Percentiles rank a stretch among this genome's conserved stretches.
Conservation (phyloP, 768 basidiomycete genomes). For the Boletus bicolor region DNA sequence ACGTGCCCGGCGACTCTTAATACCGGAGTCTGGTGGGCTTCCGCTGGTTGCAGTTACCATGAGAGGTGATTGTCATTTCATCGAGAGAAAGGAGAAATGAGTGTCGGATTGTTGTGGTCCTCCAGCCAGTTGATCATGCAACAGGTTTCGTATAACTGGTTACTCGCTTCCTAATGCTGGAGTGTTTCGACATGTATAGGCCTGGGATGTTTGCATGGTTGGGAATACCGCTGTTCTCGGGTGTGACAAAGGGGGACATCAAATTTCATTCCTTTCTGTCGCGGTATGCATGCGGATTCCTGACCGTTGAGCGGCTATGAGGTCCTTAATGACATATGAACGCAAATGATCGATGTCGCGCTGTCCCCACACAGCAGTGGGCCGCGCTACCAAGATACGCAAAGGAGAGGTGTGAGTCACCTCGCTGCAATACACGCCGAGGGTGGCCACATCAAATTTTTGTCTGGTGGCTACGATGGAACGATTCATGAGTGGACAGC, state of each 20-base stretch:
- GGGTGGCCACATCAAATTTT: conserved; percentile 36
- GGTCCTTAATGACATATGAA: conserved; percentile 24
- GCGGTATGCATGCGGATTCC: conserved; percentile 30
- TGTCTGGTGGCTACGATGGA: conserved; percentile 50
- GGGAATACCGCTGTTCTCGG: conserved; percentile 42
- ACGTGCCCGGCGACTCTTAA: conserved; percentile 31
- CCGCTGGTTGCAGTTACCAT: conserved; percentile 45
- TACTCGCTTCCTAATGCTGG: conserved; percentile 39
- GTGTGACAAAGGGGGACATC: conserved; percentile 39
- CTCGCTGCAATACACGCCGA: conserved; percentile 38
- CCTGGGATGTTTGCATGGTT: conserved; percentile 42
- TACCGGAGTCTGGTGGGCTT: conserved; percentile 26
- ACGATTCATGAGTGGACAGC: conserved; percentile 40
- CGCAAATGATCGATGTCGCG: conserved; percentile 30
- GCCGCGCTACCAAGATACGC: conserved; percentile 22
- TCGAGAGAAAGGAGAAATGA: conserved; percentile 33
- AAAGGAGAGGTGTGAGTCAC: conserved; percentile 39
- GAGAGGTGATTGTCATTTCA: conserved; percentile 45
- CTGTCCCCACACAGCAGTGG: conserved; percentile 32
- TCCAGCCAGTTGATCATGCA: conserved; percentile 13
- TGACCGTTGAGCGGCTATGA: conserved; percentile 26
- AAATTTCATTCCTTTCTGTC: conserved; percentile 41
- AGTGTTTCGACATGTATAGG: conserved; percentile 37
- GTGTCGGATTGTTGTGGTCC: conserved; percentile 4
- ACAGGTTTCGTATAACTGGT: conserved; percentile 35